Conservation (phyloP, 805 yeast genomes). For the Yarrowia yakushimensis region DNA sequence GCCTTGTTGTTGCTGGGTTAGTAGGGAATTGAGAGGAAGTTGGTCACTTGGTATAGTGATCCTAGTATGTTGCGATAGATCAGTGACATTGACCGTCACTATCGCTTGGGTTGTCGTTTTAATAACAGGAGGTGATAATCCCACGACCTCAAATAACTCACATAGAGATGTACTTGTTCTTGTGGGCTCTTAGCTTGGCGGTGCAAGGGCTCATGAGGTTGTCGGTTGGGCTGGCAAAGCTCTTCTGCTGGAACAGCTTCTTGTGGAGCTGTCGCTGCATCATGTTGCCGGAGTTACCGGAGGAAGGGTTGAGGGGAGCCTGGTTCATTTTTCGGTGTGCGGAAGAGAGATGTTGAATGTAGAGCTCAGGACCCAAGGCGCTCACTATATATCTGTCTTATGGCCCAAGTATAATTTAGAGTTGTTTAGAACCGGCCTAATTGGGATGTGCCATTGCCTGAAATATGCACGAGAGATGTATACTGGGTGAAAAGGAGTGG, state of each 20-base stretch:
- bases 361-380: neutral
- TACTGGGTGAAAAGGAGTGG: neutral
- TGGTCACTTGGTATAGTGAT: too few species aligned
- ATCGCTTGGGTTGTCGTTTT: too few species aligned
- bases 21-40: neutral
- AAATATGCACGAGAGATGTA: neutral
- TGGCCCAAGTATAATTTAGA: neutral
- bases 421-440: neutral
- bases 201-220: constrained; percentile 57
- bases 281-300: constrained; percentile 21
- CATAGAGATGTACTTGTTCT: constrained; percentile 42
- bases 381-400: constrained; percentile 13
- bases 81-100: too few species aligned
- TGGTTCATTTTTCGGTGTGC: constrained; percentile 9
- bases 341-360: neutral
- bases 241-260: constrained; percentile 26
- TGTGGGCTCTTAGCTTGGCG: constrained; percentile 51
- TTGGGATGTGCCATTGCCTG: neutral
- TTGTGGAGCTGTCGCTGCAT: constrained; percentile 24
- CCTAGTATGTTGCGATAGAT: too few species aligned
- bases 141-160: constrained; percentile 30
- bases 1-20: constrained; percentile 23
- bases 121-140: neutral
- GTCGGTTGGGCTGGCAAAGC: constrained; percentile 55
- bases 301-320: constrained; percentile 22